Base-by-base conservation (phyloP, 257 asterid species). In the Parsonsia alboflavescens region DNA sequence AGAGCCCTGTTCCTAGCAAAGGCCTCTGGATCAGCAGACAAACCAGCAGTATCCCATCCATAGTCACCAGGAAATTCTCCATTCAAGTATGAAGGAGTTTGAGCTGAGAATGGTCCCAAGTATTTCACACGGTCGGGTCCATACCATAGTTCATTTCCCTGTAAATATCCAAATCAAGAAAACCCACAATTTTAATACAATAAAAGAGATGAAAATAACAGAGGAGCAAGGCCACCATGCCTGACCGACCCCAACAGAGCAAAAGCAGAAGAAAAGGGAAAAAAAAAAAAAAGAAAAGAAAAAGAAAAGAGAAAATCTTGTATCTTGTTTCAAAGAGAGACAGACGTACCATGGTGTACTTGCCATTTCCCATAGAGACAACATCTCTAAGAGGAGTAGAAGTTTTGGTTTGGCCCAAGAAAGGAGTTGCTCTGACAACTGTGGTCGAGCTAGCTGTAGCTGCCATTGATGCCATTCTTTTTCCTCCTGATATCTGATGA, bases 71-170 rank as follows among this genome's bases (percentile, higher is more conserved):
- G 96, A 73, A 90, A 92, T 48, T 92, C 97, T 63, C 97, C 94
- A 5, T 81, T 92, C 64, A 92, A 85, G 85, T 92, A 90, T 0
- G 96, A 88, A 6, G 97, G 97, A 73, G 96, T 89, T 80, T 90
- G 96, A 78, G 93, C 97, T 5, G 96, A 89, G 77, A 92, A 92
- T 7, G 98, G 98, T 74, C 98, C 97, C 86, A 90, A 86, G 87
- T 86, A 92, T 82, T 92, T 90, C 41, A 90, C 89, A 10, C 91
- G 88, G 82, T 92, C 96, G 0, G 96, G 93, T 73, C 97, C 97
- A 57, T 93, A 90, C 97, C 98, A 92, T 61, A 89, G 61, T 0
- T 89, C 97, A 71, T 85, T 88, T 21, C 89, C 65, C 90, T 89
- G 79, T 69, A 12, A 42, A 80, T 0, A 73, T 49, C n/a, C 52